These are phyloP conservation scores for Antarctomyces pellizariae DNA, from an alignment of 495 filamentous ascomycete genomes.

Conservation along the genomic window DNA sequence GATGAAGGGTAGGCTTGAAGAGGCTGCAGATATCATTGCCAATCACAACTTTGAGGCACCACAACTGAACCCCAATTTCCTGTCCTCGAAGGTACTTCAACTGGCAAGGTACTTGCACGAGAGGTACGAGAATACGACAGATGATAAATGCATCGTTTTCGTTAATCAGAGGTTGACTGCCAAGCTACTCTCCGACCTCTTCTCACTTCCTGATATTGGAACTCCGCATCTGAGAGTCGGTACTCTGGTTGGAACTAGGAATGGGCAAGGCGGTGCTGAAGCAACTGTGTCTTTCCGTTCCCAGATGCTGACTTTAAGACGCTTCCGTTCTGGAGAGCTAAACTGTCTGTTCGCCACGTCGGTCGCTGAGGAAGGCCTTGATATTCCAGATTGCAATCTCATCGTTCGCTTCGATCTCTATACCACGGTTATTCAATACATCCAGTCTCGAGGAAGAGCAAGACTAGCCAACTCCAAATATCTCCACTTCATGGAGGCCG, in stretches of 20 bases:
- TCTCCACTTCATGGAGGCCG: conserved; percentile 55
- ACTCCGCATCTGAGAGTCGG: conserved; percentile 39
- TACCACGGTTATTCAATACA: conserved; percentile 77
- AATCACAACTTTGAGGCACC: conserved; percentile 24
- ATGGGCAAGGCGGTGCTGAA: conserved; percentile 17
- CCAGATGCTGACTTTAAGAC: conserved; percentile 52
- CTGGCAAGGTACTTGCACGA: conserved; percentile 32
- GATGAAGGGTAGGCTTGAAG: conserved; percentile 28
- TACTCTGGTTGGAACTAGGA: conserved; percentile 20
- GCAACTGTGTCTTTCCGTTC: conserved; percentile 40
- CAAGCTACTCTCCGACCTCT: conserved; percentile 38
- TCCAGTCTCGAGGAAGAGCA: conserved; percentile 85
- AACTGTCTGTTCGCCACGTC: conserved; percentile 88
- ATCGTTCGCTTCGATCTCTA: conserved; percentile 84
- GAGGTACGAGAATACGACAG: conserved; percentile 29
- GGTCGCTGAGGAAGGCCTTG: conserved; percentile 84
- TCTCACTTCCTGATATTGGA: conserved; percentile 26
- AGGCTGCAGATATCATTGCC: conserved; percentile 33
- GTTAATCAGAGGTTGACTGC: conserved; percentile 60
- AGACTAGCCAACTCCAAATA: conserved; percentile 56
- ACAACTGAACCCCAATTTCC: conserved; percentile 14
- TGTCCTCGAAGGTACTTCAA: conserved; percentile 52
- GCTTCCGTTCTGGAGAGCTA: conserved; percentile 55
- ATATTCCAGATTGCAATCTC: conserved; percentile 87
- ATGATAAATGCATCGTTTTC: conserved; percentile 72